Evolutionary conservation across 371 early-diverging fungal species (phyloP).

Genomic region (Lichtheimia corymbifera): DNA sequence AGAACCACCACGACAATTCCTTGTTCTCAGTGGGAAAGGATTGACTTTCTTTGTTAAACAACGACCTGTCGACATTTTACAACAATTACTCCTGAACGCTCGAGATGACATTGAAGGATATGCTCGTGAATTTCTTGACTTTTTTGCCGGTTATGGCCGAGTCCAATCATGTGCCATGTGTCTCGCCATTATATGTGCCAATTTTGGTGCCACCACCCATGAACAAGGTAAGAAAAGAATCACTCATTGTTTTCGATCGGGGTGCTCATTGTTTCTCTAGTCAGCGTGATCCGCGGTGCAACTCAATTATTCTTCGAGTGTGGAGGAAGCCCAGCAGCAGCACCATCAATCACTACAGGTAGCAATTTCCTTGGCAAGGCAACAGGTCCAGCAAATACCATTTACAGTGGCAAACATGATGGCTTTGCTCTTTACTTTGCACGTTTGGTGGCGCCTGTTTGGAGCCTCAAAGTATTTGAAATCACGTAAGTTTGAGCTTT

Average conservation of each 20-base stretch:
- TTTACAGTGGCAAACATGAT: slow-evolving; percentile 71
- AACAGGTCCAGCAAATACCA: slow-evolving; percentile 45
- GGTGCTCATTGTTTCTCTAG: slow-evolving; percentile 10
- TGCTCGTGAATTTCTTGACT: slow-evolving; percentile 48
- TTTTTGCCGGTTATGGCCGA: slow-evolving; percentile 61
- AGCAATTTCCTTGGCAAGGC: slow-evolving; percentile 54
- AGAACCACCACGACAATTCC: slow-evolving; percentile 63
- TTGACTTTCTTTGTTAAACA: slow-evolving; percentile 64
- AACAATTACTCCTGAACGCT: slow-evolving; percentile 38
- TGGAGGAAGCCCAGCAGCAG: slow-evolving; percentile 61
- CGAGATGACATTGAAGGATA: slow-evolving; percentile 25
- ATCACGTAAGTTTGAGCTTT: slow-evolving; percentile 19
- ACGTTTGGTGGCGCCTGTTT: slow-evolving; percentile 74
- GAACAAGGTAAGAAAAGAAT: slow-evolving; percentile 19
- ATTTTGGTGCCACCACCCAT: slow-evolving; percentile 8
- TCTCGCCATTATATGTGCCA: slow-evolving; percentile 60
- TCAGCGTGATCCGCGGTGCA: slow-evolving; percentile 33
- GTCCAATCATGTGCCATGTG: slow-evolving; percentile 78
- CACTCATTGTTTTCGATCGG: neutral
- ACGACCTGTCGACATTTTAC: slow-evolving; percentile 75
- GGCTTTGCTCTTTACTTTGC: slow-evolving; percentile 80
- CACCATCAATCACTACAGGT: slow-evolving; percentile 19
- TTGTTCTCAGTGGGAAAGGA: slow-evolving; percentile 72
- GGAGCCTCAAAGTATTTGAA: slow-evolving; percentile 62
- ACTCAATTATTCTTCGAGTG: slow-evolving; percentile 55